Conservation (phyloP, 2,329 filamentous ascomycete species). For the Aspergillus uvarum region DNA sequence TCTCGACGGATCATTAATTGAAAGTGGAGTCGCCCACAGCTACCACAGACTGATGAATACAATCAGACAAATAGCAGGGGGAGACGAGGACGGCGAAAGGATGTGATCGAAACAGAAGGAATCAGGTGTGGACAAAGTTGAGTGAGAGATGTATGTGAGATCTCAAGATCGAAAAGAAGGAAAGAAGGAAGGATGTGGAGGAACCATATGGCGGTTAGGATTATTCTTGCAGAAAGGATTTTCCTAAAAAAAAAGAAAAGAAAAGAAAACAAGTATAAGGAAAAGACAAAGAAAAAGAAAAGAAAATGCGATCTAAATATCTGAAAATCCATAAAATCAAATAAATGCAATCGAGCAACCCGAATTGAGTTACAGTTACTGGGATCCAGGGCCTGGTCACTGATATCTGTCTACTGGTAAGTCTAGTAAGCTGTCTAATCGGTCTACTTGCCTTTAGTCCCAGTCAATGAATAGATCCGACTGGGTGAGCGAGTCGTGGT, state of each 20-base stretch:
- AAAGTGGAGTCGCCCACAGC: slow-evolving; percentile 14
- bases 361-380: neutral
- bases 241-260: neutral
- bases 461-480: neutral
- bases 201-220: neutral
- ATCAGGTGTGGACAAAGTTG: too few relatives aligned
- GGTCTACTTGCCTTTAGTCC: neutral
- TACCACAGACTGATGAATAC: slow-evolving; percentile 8
- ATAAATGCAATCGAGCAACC: neutral
- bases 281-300: neutral
- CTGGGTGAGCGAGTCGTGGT: neutral
- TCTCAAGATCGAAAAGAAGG: neutral
- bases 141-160: neutral
- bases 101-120: neutral
- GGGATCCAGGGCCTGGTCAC: too few relatives aligned
- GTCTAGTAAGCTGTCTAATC: neutral
- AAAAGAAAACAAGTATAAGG: neutral
- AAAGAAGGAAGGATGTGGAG: neutral
- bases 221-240: neutral
- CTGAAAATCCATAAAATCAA: neutral
- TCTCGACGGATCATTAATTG: slow-evolving; percentile 18
- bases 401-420: neutral
- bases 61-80: slow-evolving; percentile 8
- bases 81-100: slow-evolving; percentile 1
- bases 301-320: too few relatives aligned